Base-by-base conservation (phyloP, 805 yeast species). In the Sugiyamaella marilandica region DNA sequence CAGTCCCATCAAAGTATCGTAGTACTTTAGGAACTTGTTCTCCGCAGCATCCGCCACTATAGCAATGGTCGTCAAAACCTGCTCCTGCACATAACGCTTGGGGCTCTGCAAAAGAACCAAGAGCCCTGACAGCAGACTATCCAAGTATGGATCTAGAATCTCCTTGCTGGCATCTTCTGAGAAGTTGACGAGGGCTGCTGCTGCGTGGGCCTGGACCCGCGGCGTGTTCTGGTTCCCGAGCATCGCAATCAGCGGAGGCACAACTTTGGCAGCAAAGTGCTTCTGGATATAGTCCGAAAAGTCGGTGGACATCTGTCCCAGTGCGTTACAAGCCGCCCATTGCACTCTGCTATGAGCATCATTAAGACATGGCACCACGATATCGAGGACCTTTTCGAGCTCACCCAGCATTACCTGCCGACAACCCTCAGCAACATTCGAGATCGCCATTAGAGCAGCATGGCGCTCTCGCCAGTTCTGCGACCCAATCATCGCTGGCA, bases 361-460 rank as follows among this genome's bases (percentile, higher is more conserved):
- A 48, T 81, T 75, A 56, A 94, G 74, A n/a, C 85, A 74, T 2
- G 98, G 97, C 60, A 89, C 67, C 33, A 94, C 83, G 81, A 92
- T 77, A 62, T 87, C 95, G 59, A 94, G 73, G 45, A 94, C 81
- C 63, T 80, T 82, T 55, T 90, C 87, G 47, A 89, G 85, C 66
- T 90, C 96, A 32, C 80, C 74, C 46, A 87, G 85, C 70, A 94
- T 76, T 11, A 86, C 89, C 59, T 91, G 97, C 47, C 88, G 78
- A 71, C 98, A 92, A 49, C 99, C 99, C 73, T 94, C 99, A 37
- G 97, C 97, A 19, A 96, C 96, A 4, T 96, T 84, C 0, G 97
- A 90, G 26, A 94, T 74, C 0, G 97, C 97, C 98, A 94, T 94
- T 52, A 94, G 73, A 1, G 97, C 96, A 21, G 96, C 99, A 67